Evolutionary conservation across 2,329 filamentous ascomycete genomes (phyloP).

Genomic region (Pyricularia pennisetigena): DNA sequence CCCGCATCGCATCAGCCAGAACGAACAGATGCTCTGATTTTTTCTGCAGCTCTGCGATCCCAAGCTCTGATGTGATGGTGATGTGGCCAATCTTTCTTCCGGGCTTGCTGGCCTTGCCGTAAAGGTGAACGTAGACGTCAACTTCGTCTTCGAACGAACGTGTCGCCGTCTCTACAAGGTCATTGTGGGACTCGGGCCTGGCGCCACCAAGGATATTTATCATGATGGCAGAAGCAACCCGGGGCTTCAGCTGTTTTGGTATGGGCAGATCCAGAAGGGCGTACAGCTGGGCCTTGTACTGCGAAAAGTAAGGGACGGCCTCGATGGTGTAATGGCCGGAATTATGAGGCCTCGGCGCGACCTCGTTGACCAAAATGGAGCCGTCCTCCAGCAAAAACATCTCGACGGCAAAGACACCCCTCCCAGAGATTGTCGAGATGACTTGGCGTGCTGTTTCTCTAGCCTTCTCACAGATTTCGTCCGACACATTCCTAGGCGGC

Average conservation of each 20-base stretch:
- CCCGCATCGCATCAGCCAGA: conserved; percentile 47
- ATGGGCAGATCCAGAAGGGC: conserved; percentile 63
- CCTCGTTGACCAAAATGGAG: conserved; percentile 72
- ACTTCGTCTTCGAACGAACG: conserved; percentile 31
- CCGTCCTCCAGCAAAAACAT: conserved; percentile 78
- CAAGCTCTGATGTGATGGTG: conserved; percentile 51
- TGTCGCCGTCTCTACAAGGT: conserved; percentile 35
- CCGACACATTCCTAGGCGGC: conserved; percentile 63
- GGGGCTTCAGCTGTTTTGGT: conserved; percentile 43
- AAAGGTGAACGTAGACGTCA: conserved; percentile 65
- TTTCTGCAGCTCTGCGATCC: conserved; percentile 48
- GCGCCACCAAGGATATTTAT: conserved; percentile 70
- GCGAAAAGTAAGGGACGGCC: conserved; percentile 73
- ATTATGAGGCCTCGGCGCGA: conserved; percentile 76
- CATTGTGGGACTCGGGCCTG: conserved; percentile 50
- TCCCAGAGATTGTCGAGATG: conserved; percentile 70
- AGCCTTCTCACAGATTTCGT: conserved; percentile 51
- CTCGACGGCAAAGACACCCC: conserved; percentile 93
- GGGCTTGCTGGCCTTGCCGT: conserved; percentile 81
- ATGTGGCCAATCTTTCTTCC: conserved; percentile 94
- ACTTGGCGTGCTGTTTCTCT: conserved; percentile 71
- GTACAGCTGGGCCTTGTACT: conserved; percentile 84
- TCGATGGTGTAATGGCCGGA: conserved; percentile 95
- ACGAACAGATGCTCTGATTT: conserved; percentile 60
- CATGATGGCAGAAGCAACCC: conserved; percentile 60